Percentiles rank a stretch among this genome's conserved stretches.
phyloP scores from a whole-genome alignment of 1,284 basidiomycete species.

The Leccinum olivaceoglutinosum region DNA sequence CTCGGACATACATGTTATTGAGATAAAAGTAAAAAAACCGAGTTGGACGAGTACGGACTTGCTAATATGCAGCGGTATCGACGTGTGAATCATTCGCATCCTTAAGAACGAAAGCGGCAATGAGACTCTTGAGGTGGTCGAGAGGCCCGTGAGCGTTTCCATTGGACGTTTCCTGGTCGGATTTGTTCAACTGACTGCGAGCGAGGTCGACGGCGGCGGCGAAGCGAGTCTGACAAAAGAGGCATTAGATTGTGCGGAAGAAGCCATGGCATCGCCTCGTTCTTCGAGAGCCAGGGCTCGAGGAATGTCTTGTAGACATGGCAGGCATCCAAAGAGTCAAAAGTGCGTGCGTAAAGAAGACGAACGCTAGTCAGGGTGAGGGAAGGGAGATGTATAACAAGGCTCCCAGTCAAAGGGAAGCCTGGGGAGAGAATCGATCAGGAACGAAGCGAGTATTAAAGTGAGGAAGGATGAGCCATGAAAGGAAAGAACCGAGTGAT shows the following conservation, averaged over 20 bases:
- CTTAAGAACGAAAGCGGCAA: conserved; percentile 24
- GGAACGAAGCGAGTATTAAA: neutral
- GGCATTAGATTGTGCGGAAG: conserved; percentile 46
- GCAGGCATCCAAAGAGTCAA: conserved; percentile 51
- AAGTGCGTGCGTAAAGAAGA: neutral
- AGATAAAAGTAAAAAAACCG: neutral
- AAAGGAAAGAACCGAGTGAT: no score
- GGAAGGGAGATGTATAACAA: conserved; percentile 68
- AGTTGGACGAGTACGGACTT: conserved; percentile 7
- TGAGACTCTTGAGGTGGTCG: conserved; percentile 31
- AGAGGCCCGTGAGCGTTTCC: conserved; percentile 16
- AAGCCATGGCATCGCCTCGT: conserved; percentile 64
- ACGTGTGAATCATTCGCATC: conserved; percentile 9
- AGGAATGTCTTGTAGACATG: conserved; percentile 66
- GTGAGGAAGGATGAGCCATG: no score
- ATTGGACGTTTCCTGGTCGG: conserved; percentile 22
- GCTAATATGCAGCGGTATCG: conserved; percentile 1
- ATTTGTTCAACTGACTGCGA: conserved; percentile 40
- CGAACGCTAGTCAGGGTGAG: conserved; percentile 60
- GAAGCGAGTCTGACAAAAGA: conserved; percentile 48
- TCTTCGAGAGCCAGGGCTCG: conserved; percentile 58
- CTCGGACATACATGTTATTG: conserved; percentile 9
- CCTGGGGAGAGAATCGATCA: conserved; percentile 38
- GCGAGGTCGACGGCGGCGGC: conserved; percentile 42
- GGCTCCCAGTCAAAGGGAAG: conserved; percentile 75